Evolutionary conservation across 2,329 filamentous ascomycete genomes (phyloP).

Genomic region (Colletotrichum truncatum): DNA sequence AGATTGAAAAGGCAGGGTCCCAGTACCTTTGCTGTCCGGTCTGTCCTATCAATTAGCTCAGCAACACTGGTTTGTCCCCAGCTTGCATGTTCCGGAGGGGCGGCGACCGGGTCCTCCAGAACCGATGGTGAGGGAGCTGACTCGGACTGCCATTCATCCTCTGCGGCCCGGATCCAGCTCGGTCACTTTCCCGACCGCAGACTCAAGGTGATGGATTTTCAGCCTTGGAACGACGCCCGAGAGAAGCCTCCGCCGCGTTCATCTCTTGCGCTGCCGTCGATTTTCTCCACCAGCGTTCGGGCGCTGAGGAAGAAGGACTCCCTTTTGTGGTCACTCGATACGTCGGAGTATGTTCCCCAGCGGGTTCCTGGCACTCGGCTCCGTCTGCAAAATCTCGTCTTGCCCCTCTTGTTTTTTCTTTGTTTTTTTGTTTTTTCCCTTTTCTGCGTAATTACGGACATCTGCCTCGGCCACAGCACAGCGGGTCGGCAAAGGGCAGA

Average conservation of each 20-base stretch:
- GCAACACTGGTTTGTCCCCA: constrained; percentile 1
- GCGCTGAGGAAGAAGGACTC: neutral
- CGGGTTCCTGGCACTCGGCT: constrained; percentile 5
- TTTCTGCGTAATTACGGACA: neutral
- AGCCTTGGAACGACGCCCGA: neutral
- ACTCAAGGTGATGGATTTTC: constrained; percentile 14
- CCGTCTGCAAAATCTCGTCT: constrained; percentile 7
- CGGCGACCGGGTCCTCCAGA: constrained; percentile 7
- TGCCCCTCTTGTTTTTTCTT: too few relatives aligned
- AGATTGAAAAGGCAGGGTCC: constrained; percentile 8
- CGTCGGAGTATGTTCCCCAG: neutral
- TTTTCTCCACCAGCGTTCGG: neutral
- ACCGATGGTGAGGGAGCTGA: constrained; percentile 4
- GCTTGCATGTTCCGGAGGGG: neutral
- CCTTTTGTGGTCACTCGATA: neutral
- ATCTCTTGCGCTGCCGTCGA: neutral
- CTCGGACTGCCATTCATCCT: constrained; percentile 8
- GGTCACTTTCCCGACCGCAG: neutral
- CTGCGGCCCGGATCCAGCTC: neutral
- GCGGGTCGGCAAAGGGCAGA: constrained; percentile 2
- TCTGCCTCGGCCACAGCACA: neutral
- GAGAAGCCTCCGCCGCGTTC: neutral
- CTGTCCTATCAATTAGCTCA: constrained; percentile 10
- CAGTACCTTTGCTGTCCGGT: neutral
- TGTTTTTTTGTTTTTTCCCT: too few relatives aligned